Base-by-base conservation (phyloP, 306 rosid species). In the Pyrus betulifolia region DNA sequence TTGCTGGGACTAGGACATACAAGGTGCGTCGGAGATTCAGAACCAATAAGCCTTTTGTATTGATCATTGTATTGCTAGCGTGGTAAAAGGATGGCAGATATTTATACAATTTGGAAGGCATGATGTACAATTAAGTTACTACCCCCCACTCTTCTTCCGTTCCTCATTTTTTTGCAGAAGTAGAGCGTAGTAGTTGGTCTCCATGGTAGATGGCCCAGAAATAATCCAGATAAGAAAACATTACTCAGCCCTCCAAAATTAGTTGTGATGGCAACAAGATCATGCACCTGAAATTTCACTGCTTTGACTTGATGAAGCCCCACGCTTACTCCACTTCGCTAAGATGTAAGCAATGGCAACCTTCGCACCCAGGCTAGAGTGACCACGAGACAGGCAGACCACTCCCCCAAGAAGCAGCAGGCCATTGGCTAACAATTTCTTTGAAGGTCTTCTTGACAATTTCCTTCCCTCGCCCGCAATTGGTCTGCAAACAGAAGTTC, bases 281-380 rank as follows among this genome's bases (percentile, higher is more conserved):
- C 76, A 67, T 46, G 69, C 67, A 65, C 76, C 83, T 76, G 71
- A 77, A 62, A 60, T 72, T 77, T 75, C 51, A 57, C 73, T 33
- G 54, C 31, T 73, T 70, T 70, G 82, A 57, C 78, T 82, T 70
- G 98, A 80, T 62, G 77, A 51, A 67, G 84, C 83, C 27, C 76
- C 58, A 33, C 79, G 90, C 82, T 87, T 91, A 33, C 85, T 68
- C 54, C 92, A 88, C 80, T 92, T 95, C 59, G 87, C 79, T 73
- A 89, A 61, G 74, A 95, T 74, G 85, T 80, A 95, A 12, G 91
- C 97, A 85, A 89, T 46, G 49, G 81, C 99, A 74, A 92, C 97
- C 87, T 95, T 92, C 49, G 93, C 97, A 28, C 97, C 93, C 27
- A 95, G 90, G 81, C 97, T 89, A 76, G 97, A 86, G 85, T 85